These are phyloP conservation scores for Colletotrichum cordylinicola DNA, from an alignment of 2,329 filamentous ascomycete genomes.

Conservation along the genomic window DNA sequence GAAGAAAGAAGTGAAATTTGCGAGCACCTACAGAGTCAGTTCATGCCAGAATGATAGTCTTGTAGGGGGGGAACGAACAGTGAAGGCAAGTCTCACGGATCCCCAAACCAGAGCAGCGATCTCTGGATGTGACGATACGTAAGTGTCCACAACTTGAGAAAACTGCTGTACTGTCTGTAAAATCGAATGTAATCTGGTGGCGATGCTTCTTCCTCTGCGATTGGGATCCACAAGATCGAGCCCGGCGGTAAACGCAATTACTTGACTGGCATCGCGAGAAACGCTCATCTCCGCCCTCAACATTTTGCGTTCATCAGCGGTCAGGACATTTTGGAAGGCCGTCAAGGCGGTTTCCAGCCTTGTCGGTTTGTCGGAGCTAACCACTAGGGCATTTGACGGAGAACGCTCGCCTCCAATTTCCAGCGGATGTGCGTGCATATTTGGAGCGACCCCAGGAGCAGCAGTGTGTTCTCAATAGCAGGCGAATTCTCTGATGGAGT, in stretches of 20 bases:
- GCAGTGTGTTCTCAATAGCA: too few relatives aligned
- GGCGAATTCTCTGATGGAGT: too few relatives aligned
- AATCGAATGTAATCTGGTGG: not conserved
- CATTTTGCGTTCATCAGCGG: not conserved
- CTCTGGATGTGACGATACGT: conserved; percentile 39
- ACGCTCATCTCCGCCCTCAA: fast-evolving
- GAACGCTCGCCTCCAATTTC: too few relatives aligned
- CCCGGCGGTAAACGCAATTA: fast-evolving
- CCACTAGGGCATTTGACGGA: fast-evolving
- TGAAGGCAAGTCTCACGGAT: conserved; percentile 45
- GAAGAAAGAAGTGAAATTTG: conserved; percentile 44
- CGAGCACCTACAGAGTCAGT: conserved; percentile 19
- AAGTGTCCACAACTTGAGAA: conserved; percentile 34
- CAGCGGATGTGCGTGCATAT: too few relatives aligned
- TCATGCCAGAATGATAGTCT: too few relatives aligned
- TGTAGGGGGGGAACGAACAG: conserved; percentile 29
- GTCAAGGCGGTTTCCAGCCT: fast-evolving
- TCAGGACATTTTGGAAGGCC: not conserved
- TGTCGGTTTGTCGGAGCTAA: fast-evolving
- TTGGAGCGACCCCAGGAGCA: too few relatives aligned
- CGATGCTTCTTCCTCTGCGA: not conserved
- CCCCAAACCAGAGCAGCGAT: conserved; percentile 49
- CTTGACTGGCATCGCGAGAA: not conserved
- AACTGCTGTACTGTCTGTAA: not conserved
- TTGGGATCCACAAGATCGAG: not conserved